Evolutionary conservation across 352 stramenopile genomes (phyloP).

Genomic region (Globisporangium mamillatum): DNA sequence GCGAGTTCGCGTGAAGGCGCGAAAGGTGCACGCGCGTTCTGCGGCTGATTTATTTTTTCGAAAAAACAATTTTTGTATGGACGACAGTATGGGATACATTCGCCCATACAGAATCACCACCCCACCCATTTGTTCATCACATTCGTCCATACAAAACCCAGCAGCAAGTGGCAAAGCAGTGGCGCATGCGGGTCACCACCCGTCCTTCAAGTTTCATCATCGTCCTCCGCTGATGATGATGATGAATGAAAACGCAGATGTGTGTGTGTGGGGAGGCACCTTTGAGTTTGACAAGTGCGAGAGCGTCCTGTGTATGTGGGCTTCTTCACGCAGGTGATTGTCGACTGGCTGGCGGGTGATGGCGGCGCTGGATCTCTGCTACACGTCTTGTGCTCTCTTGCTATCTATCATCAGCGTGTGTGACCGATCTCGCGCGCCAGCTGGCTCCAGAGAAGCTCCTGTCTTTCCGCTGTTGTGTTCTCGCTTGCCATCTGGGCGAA

Average conservation of each 20-base stretch:
- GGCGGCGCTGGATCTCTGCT: not conserved
- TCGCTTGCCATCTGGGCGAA: not conserved
- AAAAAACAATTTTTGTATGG: no score
- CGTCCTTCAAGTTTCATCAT: not conserved
- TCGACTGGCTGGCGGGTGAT: not conserved
- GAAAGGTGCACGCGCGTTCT: not conserved
- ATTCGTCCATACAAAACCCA: not conserved
- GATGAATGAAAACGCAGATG: not conserved
- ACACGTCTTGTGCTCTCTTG: not conserved
- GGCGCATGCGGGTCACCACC: slow-evolving; percentile 1
- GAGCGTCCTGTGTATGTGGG: not conserved
- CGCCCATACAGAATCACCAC: not conserved
- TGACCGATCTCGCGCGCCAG: not conserved
- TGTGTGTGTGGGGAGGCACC: not conserved
- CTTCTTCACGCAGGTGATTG: not conserved
- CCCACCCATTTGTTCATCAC: no score
- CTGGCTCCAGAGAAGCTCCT: not conserved
- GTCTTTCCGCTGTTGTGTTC: slow-evolving; percentile 7
- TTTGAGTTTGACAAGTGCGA: not conserved
- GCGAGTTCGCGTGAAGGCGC: not conserved
- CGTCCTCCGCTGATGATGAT: no score
- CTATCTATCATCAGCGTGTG: not conserved
- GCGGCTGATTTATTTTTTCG: not conserved
- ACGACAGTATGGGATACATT: no score
- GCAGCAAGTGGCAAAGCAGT: not conserved